Base-by-base conservation (phyloP, 2,329 filamentous ascomycete genomes). In the Rachicladosporium sp. region DNA sequence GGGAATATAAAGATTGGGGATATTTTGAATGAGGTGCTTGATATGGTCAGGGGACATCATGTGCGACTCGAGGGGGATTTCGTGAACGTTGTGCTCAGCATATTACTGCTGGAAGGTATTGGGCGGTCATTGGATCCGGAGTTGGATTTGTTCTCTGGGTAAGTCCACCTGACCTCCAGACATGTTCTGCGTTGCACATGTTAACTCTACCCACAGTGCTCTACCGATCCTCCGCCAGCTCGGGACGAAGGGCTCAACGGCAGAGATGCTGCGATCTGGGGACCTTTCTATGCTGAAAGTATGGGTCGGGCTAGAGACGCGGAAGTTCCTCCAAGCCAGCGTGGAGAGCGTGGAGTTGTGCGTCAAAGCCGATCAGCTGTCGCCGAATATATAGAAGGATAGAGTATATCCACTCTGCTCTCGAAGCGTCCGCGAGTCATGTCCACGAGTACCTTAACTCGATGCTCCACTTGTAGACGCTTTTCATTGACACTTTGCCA, bases 1-100 rank as follows among this genome's bases (percentile, higher is more conserved):
- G 89, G 89, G 4, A 94, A 86, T 55, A 82, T 98, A 63, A 93
- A 88, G 65, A 95, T 98, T 46, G 91, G 91, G 8, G 91, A 98
- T 51, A 87, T 98, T 12, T 64, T 98, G 23, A 87, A 91, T 54
- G 76, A 93, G 51, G 91, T 96, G 0, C 68, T 98, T 33, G 73
- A 73, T 43, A 95, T 98, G 87, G 91, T 98, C 23, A 77, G 91
- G 40, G 68, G 70, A 7, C 91, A 98, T 58, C 91, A 98, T 56
- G 91, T 98, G 3, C 74, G 91, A 6, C 73, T 98, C 37, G 91
- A 98, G 61, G 91, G 91, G 6, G 91, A 98, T 59, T 98, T 96
- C 57, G 87, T 98, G 57, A 98, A 98, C 56, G 91, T 98, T 4
- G 89, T 98, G 23, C 81, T 98, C 43, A 93, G 86, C 43, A 95